Conservation (phyloP, 1,284 basidiomycete species). For the Trichosporon sp. region DNA sequence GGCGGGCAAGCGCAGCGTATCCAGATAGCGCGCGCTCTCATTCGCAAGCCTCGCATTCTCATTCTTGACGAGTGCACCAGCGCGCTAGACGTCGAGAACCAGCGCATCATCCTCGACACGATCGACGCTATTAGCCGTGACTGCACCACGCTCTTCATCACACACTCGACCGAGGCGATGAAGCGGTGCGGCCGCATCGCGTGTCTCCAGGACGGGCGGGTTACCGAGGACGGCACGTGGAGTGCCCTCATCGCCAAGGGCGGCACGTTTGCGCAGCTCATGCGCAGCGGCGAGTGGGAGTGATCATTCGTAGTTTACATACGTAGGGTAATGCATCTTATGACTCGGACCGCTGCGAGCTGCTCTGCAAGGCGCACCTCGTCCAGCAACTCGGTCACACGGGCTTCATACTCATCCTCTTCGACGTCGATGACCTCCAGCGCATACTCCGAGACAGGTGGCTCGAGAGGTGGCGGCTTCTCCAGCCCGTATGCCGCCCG, state of each 20-base stretch:
- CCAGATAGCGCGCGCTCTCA: slow-evolving; percentile 86
- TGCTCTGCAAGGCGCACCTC: no score
- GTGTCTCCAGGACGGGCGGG: slow-evolving; percentile 73
- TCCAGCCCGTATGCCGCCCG: no score
- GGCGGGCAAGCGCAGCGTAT: slow-evolving; percentile 94
- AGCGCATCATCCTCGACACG: slow-evolving; percentile 76
- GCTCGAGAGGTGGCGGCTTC: no score
- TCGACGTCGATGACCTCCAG: no score
- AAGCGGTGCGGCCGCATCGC: slow-evolving; percentile 85
- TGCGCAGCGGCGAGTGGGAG: slow-evolving; percentile 83
- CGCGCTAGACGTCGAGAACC: slow-evolving; percentile 81
- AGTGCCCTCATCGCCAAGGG: slow-evolving; percentile 65
- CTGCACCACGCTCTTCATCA: slow-evolving; percentile 85
- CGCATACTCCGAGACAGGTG: no score
- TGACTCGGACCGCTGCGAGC: no score
- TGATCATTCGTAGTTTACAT: slow-evolving; percentile 21
- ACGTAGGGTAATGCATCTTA: no score
- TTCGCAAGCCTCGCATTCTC: slow-evolving; percentile 70
- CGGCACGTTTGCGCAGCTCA: slow-evolving; percentile 79
- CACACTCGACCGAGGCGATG: slow-evolving; percentile 92
- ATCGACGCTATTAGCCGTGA: slow-evolving; percentile 57
- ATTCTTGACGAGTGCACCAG: slow-evolving; percentile 94
- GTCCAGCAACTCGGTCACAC: no score
- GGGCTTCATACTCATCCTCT: no score
- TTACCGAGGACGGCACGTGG: slow-evolving; percentile 79